Base-by-base conservation (phyloP, 495 filamentous ascomycete species). In the Thozetella sp. region DNA sequence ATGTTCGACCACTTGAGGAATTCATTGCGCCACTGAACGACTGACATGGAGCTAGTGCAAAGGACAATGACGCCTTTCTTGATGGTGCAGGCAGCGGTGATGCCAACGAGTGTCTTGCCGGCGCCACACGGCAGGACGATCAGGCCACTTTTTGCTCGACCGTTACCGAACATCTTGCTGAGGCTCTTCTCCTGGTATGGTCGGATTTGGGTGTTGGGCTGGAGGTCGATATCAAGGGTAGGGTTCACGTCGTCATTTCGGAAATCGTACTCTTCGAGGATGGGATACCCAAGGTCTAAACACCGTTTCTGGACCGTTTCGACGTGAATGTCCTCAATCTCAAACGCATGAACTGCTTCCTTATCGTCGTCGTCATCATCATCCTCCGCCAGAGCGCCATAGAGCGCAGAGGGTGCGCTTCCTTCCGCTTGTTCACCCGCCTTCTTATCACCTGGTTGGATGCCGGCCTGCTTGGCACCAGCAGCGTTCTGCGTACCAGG, bases 151-250 rank as follows among this genome's bases (percentile, higher is more conserved):
- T 96, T 95, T 22, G 95, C 93, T 69, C 95, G 86, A 56, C 93
- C 93, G 68, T 99, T 99, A 66, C 95, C 93, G 67, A 99, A 99
- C 96, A 99, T 98, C 72, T 99, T 98, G 75, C 90, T 93, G 25
- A 99, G 80, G 63, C 91, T 94, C 76, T 96, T 94, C 75, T 99
- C 95, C 74, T 99, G 96, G 66, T 98, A 98, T 63, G 85, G 88
- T 68, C 93, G 88, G 66, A 96, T 97, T 66, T 90, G 87, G 0
- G 91, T 91, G 66, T 85, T 86, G 1, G 93, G 92, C 67, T 87
- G 88, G 50, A 97, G 78, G 71, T 97, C 93, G 63, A 99, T 98
- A 54, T 97, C 92, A 1, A 98, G 78, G 50, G 90, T 96, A 0
- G 93, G 83, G 67, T 98, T 99, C 57, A 87, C 80, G 27, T 90